Evolutionary conservation across 306 rosid genomes (phyloP), one percentile per base, ranked within the genome.

Genomic region (Luffa aegyptiaca): DNA sequence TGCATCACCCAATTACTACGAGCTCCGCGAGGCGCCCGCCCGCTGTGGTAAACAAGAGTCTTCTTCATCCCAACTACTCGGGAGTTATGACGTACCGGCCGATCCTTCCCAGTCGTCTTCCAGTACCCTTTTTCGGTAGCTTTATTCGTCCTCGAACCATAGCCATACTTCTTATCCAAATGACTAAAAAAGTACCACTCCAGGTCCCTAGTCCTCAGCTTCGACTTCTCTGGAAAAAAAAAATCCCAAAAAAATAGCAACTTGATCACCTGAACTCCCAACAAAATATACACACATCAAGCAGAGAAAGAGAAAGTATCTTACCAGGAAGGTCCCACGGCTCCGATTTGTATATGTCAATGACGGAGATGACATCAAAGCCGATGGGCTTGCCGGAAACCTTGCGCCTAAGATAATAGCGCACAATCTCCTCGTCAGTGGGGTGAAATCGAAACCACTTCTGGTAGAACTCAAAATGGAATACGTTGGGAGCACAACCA

Each of bases 1-100:
- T 96, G 99, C 99, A 96, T 96, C 3, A 96, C 99, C 99, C 99
- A 96, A 75, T 96, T 96, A 80, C 89, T 87, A 7, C 99, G 88
- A 2, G 16, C 68, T 0, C 99, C 99, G 1, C 74, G 83, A 0
- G 99, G 99, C 0, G 99, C 98, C 3, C 99, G 88, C 3, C 99
- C 99, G 3, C 49, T 51, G 41, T 96, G 99, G 81, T 86, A 96
- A 72, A 96, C 99, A 4, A 93, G 96, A 3, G 99, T 96, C 82
- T 96, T 96, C 90, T 96, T 96, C 99, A 93, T 91, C 58, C 98
- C 99, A 2, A 87, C 92, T 0, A 6, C 35, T 57, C 89, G 84
- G 8, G 85, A 81, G 0, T 80, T 80, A 0, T 88, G 82, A 5
- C 18, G 61, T 35, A 96, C 75, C 1, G 80, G 14, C 0, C 99